Evolutionary conservation across 1,284 basidiomycete genomes (phyloP), one percentile per base, ranked within the genome.

Genomic region (Leccinum colubrinum): DNA sequence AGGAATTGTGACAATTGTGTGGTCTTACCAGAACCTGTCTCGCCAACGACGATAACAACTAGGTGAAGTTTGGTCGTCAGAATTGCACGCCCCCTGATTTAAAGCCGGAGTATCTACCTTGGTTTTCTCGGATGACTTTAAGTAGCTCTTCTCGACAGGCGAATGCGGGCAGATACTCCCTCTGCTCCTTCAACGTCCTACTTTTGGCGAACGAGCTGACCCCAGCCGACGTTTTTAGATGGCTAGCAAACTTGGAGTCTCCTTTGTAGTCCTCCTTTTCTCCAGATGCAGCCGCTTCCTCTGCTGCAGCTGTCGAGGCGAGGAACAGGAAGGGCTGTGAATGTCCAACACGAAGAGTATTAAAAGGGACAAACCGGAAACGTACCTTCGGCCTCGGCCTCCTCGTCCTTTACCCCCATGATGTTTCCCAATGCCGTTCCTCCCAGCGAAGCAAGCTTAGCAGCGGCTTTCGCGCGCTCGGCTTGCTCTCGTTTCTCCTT

Each of bases 151-250:
- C 97, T 50, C 97, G 86, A 70, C 95, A 97, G 3, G 97, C 97
- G 76, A 99, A 99, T 0, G 97, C 97, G 1, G 97, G 97, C 12
- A 99, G 81, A 75, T 96, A 99, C 75, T 99, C 97, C 66, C 97
- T 78, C 74, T 99, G 97, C 76, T 99, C 90, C 71, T 94, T 95
- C 58, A 99, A 79, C 0, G 95, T 95, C 67, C 95, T 85, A 12
- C 74, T 88, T 65, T 83, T 89, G 11, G 95, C 88, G 71, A 98
- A 98, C 5, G 84, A 83, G 67, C 93, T 95, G 5, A 90, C 89
- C 22, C 95, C 93, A 41, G 87, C 77, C 2, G 86, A 81, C 33
- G 86, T 79, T 77, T 95, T 93, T 66, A 99, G 76, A 78, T 99
- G 97, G 3, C 85, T 85, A 6, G 97, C 95, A 74, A 99, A 99